phyloP scores from a whole-genome alignment of 805 yeast genomes.

The Candida andamanensis region DNA sequence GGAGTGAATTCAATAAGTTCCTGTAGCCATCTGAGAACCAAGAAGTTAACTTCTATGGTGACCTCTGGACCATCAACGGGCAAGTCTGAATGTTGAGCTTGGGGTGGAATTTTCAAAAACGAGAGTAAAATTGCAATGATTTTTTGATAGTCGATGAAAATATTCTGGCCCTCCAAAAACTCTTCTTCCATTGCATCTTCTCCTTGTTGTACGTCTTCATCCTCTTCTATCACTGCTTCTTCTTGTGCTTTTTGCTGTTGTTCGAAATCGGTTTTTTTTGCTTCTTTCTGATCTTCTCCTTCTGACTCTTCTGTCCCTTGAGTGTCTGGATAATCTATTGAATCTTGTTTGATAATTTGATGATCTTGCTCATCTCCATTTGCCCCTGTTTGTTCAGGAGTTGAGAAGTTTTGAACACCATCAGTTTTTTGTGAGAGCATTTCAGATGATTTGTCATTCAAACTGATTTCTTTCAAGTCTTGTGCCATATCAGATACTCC shows the following conservation, averaged over 20 bases:
- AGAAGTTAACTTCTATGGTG: constrained; percentile 61
- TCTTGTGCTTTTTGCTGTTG: constrained; percentile 15
- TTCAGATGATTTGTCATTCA: not conserved
- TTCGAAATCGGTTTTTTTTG: constrained; percentile 14
- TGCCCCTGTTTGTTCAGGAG: no score
- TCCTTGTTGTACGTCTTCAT: constrained; percentile 12
- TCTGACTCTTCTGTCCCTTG: constrained; percentile 1
- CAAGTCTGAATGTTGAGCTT: constrained; percentile 20
- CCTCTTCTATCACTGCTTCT: constrained; percentile 12
- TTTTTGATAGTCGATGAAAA: constrained; percentile 71
- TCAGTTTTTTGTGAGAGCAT: not conserved
- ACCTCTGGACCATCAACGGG: constrained; percentile 35
- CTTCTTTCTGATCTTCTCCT: constrained; percentile 13
- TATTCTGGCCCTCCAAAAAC: constrained; percentile 58
- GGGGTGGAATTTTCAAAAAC: constrained; percentile 53
- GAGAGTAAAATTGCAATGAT: constrained; percentile 79
- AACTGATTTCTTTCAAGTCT: not conserved
- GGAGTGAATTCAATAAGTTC: constrained; percentile 72
- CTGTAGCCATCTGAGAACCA: constrained; percentile 78
- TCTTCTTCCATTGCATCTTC: constrained; percentile 31
- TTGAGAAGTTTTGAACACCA: no score
- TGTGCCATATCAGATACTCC: no score
- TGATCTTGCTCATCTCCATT: no score
- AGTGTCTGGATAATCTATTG: not conserved
- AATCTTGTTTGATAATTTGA: constrained; percentile 1